phyloP scores from a whole-genome alignment of 768 basidiomycete genomes.

The Lentinula boryana region DNA sequence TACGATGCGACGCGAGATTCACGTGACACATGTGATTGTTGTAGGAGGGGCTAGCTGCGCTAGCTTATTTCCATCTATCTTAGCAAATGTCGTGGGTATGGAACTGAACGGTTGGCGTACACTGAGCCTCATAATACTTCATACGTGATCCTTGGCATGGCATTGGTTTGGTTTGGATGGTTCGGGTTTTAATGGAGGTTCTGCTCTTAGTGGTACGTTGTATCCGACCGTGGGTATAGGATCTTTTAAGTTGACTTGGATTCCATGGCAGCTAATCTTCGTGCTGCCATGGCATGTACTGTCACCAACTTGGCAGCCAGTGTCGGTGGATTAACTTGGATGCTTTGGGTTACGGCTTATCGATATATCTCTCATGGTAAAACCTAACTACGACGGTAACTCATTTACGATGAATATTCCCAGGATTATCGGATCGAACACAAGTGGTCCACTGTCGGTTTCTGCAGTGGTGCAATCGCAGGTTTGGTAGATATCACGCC shows the following conservation, averaged over 20 bases:
- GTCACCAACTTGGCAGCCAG: constrained; percentile 90
- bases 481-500: constrained; percentile 90
- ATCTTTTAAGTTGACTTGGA: not conserved
- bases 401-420: no score
- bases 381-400: not conserved
- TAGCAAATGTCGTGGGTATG: constrained; percentile 87
- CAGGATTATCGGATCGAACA: constrained; percentile 87
- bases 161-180: constrained; percentile 95
- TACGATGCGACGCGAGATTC: no score
- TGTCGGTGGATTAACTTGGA: constrained; percentile 88
- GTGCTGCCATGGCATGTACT: constrained; percentile 84
- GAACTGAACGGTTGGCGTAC: constrained; percentile 86
- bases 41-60: no score
- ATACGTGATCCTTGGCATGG: constrained; percentile 88
- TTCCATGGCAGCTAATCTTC: constrained; percentile 60
- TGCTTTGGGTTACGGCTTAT: constrained; percentile 92
- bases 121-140: constrained; percentile 94
- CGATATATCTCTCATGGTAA: no score
- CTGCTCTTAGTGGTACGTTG: constrained; percentile 57
- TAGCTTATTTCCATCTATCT: constrained; percentile 90
- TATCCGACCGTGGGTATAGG: not conserved
- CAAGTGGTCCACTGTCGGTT: constrained; percentile 92
- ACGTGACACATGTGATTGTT: no score
- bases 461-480: constrained; percentile 91
- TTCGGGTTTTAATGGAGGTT: constrained; percentile 95